phyloP scores from a whole-genome alignment of 371 early-diverging fungal genomes.

The Mucor velutinosus region DNA sequence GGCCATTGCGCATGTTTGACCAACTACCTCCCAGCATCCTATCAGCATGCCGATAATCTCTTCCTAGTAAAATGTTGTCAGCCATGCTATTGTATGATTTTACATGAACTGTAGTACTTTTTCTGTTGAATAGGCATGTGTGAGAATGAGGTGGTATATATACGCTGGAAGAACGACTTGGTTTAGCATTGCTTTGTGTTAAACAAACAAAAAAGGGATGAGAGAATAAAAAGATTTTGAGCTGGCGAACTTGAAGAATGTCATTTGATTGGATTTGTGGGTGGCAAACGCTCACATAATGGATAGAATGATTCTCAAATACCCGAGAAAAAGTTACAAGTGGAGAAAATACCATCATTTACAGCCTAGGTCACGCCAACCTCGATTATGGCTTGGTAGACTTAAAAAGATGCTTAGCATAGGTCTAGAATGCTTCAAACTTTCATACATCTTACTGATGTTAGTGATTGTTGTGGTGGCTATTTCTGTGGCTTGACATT shows the following conservation, averaged over 20 bases:
- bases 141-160: slow-evolving; percentile 52
- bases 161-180: slow-evolving; percentile 49
- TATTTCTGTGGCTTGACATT: background rate
- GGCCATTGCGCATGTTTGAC: background rate
- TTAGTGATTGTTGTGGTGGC: background rate
- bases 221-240: background rate
- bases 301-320: background rate
- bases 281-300: background rate
- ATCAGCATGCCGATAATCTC: slow-evolving; percentile 76
- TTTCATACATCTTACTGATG: background rate
- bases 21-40: slow-evolving; percentile 63
- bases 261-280: background rate
- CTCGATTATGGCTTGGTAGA: background rate
- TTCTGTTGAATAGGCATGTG: slow-evolving; percentile 63
- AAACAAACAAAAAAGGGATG: background rate
- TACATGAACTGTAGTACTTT: slow-evolving; percentile 33
- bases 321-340: background rate
- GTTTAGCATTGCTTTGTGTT: slow-evolving; percentile 21
- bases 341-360: background rate
- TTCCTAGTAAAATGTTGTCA: slow-evolving; percentile 45
- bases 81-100: background rate
- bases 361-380: background rate
- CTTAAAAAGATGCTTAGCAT: background rate
- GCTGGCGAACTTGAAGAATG: background rate
- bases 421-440: too few relatives aligned